Percentiles rank a stretch among this genome's conserved stretches.
Evolutionary conservation across 768 basidiomycete genomes (phyloP).

Genomic region (Sporobolomyces pararoseus): DNA sequence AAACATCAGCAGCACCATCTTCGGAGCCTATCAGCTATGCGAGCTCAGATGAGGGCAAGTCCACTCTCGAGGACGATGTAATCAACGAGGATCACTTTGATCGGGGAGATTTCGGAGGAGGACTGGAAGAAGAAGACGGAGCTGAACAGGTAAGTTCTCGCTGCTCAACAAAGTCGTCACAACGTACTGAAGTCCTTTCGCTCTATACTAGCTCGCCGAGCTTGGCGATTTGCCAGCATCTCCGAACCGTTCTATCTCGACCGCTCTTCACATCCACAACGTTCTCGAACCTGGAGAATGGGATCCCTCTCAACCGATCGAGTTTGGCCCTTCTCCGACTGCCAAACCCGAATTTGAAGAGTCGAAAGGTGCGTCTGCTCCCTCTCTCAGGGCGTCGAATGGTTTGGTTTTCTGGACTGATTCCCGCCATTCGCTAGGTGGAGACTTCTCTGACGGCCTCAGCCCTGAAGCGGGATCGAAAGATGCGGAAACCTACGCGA

Average conservation of each 20-base stretch:
- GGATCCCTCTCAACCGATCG: slow-evolving; percentile 15
- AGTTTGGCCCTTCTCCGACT: slow-evolving; percentile 7
- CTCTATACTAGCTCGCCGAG: not conserved
- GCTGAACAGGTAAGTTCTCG: not conserved
- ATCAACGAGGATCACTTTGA: not conserved
- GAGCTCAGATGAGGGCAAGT: slow-evolving; percentile 3
- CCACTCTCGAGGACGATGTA: not conserved
- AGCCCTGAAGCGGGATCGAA: no score
- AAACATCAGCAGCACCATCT: slow-evolving; percentile 12
- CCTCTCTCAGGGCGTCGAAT: no score
- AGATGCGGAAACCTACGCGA: no score
- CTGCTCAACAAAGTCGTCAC: no score
- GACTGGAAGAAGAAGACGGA: not conserved
- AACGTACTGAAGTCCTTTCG: no score
- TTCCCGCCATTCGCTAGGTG: not conserved
- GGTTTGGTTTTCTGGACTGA: not conserved
- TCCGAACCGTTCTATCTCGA: not conserved
- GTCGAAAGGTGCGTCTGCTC: no score
- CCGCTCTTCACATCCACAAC: not conserved
- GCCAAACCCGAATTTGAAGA: no score
- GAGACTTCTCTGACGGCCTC: no score
- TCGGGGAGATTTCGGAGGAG: not conserved
- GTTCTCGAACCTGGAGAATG: slow-evolving; percentile 31
- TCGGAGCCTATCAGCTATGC: slow-evolving; percentile 30
- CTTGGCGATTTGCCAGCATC: not conserved